phyloP scores from a whole-genome alignment of 805 yeast species.

The Candida glaebosa region DNA sequence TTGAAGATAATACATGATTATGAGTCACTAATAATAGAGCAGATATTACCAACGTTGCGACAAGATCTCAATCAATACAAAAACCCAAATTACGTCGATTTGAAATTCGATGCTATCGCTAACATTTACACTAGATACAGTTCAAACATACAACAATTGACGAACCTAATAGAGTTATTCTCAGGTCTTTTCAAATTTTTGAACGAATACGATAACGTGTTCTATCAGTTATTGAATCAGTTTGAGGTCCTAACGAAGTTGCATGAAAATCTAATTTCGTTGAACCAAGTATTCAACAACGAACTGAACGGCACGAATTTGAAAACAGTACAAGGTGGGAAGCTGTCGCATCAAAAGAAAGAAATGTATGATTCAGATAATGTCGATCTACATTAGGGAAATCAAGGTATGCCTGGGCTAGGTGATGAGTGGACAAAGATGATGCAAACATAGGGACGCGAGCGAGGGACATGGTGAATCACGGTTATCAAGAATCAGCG shows the following conservation, averaged over 20 bases:
- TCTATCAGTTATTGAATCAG: slow-evolving; percentile 4
- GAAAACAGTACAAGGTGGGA: no score
- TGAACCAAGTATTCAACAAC: not conserved
- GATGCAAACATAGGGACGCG: no score
- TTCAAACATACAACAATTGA: slow-evolving; percentile 6
- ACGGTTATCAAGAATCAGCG: no score
- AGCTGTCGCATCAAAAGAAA: no score
- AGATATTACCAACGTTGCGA: slow-evolving; percentile 27
- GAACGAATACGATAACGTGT: slow-evolving; percentile 5
- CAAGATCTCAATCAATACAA: slow-evolving; percentile 11
- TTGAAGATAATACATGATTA: slow-evolving; percentile 22
- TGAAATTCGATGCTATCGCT: slow-evolving; percentile 8
- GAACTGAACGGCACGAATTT: not conserved
- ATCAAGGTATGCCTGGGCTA: no score
- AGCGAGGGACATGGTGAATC: no score
- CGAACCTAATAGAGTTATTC: slow-evolving; percentile 5
- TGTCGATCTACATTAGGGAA: no score
- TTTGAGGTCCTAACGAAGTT: slow-evolving; percentile 5
- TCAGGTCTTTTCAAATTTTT: slow-evolving; percentile 2
- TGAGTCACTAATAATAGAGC: slow-evolving; percentile 24
- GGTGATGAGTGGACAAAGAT: no score
- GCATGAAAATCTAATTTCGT: not conserved
- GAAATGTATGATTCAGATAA: no score
- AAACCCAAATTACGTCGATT: slow-evolving; percentile 4
- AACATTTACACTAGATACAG: slow-evolving; percentile 9